phyloP scores from a whole-genome alignment of 768 basidiomycete genomes.

The Mycena alexandri region DNA sequence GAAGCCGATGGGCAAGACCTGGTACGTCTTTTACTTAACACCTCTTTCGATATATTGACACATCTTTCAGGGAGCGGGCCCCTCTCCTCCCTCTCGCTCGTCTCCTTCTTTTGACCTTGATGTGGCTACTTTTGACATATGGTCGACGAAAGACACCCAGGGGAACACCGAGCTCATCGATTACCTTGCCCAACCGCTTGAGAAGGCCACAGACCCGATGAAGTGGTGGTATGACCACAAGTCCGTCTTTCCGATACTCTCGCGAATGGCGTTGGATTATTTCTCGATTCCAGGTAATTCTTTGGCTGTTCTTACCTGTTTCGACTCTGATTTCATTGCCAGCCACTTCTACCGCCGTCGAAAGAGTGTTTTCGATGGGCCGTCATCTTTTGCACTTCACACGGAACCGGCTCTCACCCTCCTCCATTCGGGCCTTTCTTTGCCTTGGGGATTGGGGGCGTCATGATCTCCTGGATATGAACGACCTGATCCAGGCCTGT shows the following conservation, averaged over 20 bases:
- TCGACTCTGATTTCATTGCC: neutral
- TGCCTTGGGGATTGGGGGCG: conserved; percentile 41
- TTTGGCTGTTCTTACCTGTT: neutral
- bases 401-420: conserved; percentile 34
- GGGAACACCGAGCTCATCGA: neutral
- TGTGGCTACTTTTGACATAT: neutral
- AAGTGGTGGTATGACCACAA: conserved; percentile 12
- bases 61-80: too few relatives aligned
- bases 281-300: conserved; percentile 35
- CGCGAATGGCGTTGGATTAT: conserved; percentile 38
- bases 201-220: neutral
- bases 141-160: too few relatives aligned
- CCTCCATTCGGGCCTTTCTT: conserved; percentile 32
- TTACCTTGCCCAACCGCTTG: neutral
- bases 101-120: neutral
- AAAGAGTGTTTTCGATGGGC: conserved; percentile 39
- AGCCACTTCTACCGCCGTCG: conserved; percentile 38
- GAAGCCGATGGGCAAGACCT: too few relatives aligned
- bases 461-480: conserved; percentile 28
- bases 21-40: too few relatives aligned
- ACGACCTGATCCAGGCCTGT: conserved; percentile 24
- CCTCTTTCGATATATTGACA: too few relatives aligned
- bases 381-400: conserved; percentile 39
- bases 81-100: too few relatives aligned
- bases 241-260: conserved; percentile 29